Percentiles rank a stretch among this genome's conserved stretches.
phyloP scores from a whole-genome alignment of 306 rosid species.

The Benincasa hispida region DNA sequence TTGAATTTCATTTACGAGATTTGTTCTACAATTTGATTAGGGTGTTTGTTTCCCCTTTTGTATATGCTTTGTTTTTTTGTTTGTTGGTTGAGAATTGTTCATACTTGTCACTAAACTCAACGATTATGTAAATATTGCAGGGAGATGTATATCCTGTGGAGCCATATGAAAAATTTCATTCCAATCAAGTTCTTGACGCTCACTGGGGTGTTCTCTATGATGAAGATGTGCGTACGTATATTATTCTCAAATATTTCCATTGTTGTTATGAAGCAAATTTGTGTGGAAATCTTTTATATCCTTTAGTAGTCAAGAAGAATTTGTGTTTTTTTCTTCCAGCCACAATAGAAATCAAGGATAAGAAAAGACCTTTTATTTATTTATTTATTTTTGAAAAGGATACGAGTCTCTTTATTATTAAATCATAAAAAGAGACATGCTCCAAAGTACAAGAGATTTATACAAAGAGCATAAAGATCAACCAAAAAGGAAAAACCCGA shows the following conservation, averaged over 20 bases:
- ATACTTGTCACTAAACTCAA: not conserved
- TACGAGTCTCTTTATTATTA: too few relatives aligned
- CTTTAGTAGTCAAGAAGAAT: too few relatives aligned
- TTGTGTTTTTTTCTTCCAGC: too few relatives aligned
- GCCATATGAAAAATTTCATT: conserved; percentile 22
- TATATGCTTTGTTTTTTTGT: too few relatives aligned
- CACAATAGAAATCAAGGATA: too few relatives aligned
- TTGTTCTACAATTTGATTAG: not conserved
- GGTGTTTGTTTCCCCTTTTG: not conserved
- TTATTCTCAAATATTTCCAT: not conserved
- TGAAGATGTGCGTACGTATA: conserved; percentile 43
- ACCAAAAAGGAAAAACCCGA: too few relatives aligned
- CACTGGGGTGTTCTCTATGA: conserved; percentile 52
- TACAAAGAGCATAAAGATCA: too few relatives aligned
- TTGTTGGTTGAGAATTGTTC: not conserved
- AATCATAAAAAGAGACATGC: too few relatives aligned
- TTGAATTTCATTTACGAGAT: not conserved
- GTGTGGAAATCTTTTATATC: not conserved
- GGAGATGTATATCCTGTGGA: conserved; percentile 57
- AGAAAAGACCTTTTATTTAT: too few relatives aligned
- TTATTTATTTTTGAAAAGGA: too few relatives aligned
- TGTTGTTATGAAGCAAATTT: not conserved
- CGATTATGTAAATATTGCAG: conserved; percentile 13
- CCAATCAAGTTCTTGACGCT: conserved; percentile 41
- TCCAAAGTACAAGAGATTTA: too few relatives aligned